These are phyloP conservation scores for Ceraceosorus guamensis DNA, from an alignment of 1,284 basidiomycete genomes.

Conservation along the genomic window DNA sequence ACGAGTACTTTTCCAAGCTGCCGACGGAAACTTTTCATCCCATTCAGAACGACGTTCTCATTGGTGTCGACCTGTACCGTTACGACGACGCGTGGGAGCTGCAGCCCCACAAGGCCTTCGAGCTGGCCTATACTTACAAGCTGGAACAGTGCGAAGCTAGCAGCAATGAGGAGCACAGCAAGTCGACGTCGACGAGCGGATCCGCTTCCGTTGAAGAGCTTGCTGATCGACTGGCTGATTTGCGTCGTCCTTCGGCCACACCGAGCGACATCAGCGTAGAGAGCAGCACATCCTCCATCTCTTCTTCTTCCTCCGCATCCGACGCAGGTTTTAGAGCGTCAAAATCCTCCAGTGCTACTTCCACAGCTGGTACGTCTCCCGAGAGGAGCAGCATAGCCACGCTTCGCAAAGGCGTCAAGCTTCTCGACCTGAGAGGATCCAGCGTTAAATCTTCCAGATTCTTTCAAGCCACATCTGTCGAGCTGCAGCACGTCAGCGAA, in stretches of 20 bases:
- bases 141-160: too few species aligned
- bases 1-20: conserved; percentile 22
- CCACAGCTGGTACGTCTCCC: background rate
- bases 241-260: background rate
- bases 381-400: background rate
- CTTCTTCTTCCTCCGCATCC: background rate
- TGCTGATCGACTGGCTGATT: background rate
- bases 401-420: background rate
- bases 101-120: background rate
- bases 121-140: background rate
- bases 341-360: background rate
- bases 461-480: background rate
- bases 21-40: conserved; percentile 8
- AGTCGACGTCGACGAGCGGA: too few species aligned
- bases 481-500: background rate
- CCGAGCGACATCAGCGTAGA: background rate
- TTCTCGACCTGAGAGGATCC: background rate
- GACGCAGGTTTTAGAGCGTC: background rate
- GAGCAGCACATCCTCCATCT: background rate
- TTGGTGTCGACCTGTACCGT: conserved; percentile 18
- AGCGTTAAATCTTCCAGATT: too few species aligned
- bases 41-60: conserved; percentile 21
- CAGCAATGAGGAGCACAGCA: too few species aligned
- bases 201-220: background rate
- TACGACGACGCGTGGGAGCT: conserved; percentile 9